Base-by-base conservation (phyloP, 2,329 filamentous ascomycete genomes). In the Ascochyta rabiei region DNA sequence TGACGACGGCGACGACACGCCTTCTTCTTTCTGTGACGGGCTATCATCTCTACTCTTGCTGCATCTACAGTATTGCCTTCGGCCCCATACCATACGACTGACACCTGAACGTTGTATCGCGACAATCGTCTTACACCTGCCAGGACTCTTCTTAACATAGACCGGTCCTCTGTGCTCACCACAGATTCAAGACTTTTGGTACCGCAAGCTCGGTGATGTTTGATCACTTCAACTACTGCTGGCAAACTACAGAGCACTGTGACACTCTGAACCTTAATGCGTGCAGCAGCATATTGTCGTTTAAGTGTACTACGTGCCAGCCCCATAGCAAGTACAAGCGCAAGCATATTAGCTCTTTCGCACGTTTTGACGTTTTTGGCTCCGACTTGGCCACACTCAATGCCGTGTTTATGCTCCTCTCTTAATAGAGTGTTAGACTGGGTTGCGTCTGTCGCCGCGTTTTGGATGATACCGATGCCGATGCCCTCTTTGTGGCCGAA, bases 301-400 rank as follows among this genome's bases (percentile, higher is more conserved):
- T 47, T 60, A 39, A 60, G 12, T 48, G 57, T 60, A 41, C 47
- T 45, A 3, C 50, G 47, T 23, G 57, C 47, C 31, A 57, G 47
- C 38, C 50, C 50, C 43, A 54, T 52, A 24, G 57, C 50, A 54
- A 41, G 44, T 48, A 57, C n/a, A 23, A 60, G 23, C 24, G 49
- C 57, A 47, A 54, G 50, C 47, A 60, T 57, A 30, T 49, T 39
- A 54, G 53, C 47, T 60, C 47, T 57, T 56, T 60, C 43, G 37
- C 30, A 26, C 26, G 53, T 57, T 35, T 47, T 52, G 47, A 60
- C 43, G 19, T 57, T 57, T 26, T 52, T 37, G 40, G 49, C 39
- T 56, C 42, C 10, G 47, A 49, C 10, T 33, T 55, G 49, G 41
- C 41, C 31, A 38, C 50, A 39, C 45, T 57, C 26, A 19, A 52